Base-by-base conservation (phyloP, 345 rosid species). In the Dimocarpus longan region DNA sequence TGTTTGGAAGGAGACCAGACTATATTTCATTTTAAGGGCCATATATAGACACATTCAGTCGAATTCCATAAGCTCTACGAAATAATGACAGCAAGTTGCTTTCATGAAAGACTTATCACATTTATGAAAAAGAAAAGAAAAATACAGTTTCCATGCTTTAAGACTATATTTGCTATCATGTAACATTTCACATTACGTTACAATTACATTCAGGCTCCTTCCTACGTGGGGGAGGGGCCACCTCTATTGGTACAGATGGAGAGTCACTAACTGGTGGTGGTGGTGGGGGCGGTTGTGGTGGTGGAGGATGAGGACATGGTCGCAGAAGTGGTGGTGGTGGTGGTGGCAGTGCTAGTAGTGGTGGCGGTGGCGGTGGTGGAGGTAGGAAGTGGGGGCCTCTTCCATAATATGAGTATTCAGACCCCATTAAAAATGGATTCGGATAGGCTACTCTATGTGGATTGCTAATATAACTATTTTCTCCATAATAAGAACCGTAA, bases 361-460 rank as follows among this genome's bases (percentile, higher is more conserved):
- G 57, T 0, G 66, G 43, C 0, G 68, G 67, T 0, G 60, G 60
- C 2, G 16, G 75, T 39, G 81, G 71, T 4, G 65, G 71, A 0
- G 12, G 57, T 24, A 26, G 9, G 32, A 63, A 8, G 1, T 28
- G 24, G 37, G 42, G 48, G 22, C 26, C 10, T 48, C 52, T 22
- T 10, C 46, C 82, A 57, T 11, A 46, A 66, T 71, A 68, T 21
- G 74, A 37, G 13, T 8, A 12, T 16, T 62, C 65, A 10, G 78
- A 78, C 22, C 68, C 60, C 60, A 40, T 37, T 64, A 50, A 50
- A 13, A 60, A 21, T 42, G 68, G 80, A 66, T 71, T 8, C 64
- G 80, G 42, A 21, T n/a, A 3, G 69, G 21, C 16, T 66, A 32
- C 22, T 40, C 57, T 60, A 37, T 52, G 64, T 57, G 82, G 82